Base-by-base conservation (phyloP, 176 grass and related monocot genomes). In the Lolium rigidum region DNA sequence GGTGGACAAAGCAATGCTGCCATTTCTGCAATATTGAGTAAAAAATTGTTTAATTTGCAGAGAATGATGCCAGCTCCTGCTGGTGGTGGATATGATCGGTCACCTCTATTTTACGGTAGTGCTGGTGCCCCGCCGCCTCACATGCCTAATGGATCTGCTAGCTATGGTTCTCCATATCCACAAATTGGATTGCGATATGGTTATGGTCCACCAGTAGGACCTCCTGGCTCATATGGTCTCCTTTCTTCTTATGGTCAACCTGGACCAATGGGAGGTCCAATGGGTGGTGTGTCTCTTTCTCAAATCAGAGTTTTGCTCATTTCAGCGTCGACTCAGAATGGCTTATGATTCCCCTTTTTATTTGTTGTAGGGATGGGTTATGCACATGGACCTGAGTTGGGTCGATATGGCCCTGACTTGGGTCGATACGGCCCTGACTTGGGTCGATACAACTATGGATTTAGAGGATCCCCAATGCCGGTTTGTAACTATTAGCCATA, bases 381-480 rank as follows among this genome's bases (percentile, higher is more conserved):
- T 88, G 93, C 93, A 13, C 93, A 82, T 80, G 82, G 93, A 59
- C 91, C 87, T 66, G 89, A 90, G 57, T 83, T 95, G 71, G 87
- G 79, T 22, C 82, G 87, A 83, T 98, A 95, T 82, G 82, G 88
- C 31, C 91, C 88, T 63, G 89, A 91, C 16, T 79, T 95, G 69
- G 88, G 77, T 20, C 82, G 88, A 86, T 98, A 94, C 84, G 46
- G 46, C 8, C 46, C 46, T 47, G 46, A 47, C 46, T 47, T 47
- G 46, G 46, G 46, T 47, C 46, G 46, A 47, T 47, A 47, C 46
- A 77, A 86, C 69, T 98, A 92, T 98, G 96, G 89, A 14, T 95
- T 91, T 90, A 86, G 91, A 87, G 93, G 96, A 90, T 98, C 92
- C 67, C 96, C 93, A 44, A 90, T 98, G 86, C 91, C 88, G 81